Evolutionary conservation across 2,329 filamentous ascomycete species (phyloP), one percentile per base, ranked within the genome.

Genomic region (Chrysosporium queenslandicum): DNA sequence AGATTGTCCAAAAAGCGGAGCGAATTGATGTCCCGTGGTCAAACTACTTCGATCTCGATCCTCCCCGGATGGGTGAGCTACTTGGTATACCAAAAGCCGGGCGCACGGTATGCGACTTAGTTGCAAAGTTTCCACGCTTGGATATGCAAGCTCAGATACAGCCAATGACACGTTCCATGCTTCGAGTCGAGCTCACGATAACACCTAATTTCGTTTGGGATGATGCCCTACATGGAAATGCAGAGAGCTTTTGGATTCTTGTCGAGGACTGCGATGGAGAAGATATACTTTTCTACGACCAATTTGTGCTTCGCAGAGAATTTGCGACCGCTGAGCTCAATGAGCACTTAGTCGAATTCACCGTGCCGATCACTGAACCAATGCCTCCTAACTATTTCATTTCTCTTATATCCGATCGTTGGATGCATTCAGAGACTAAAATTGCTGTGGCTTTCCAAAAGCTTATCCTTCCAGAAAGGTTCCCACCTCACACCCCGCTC

Each of bases 341-440:
- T 58, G 91, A 97, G 71, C 92, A 98, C 68, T 71, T 96, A 9
- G 85, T 98, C 25, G 92, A 98, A 60, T 92, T 98, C 61, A 97
- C 91, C 0, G 91, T 97, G 2, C 87, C 92, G 0, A 94, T 98
- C 59, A 90, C 88, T 0, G 92, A 98, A 60, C 94, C 94, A 0
- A 94, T 97, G 86, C 92, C 92, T 12, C 92, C 94, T 0, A 94
- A 98, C 68, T 98, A 98, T 73, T 98, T 98, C 71, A 88, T 98
- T 62, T 92, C 89, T 0, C 80, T 98, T 36, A 73, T 96, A 18
- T 97, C 91, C 2, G 92, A 98, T 68, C 79, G 92, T 60, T 98
- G 92, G 92, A 96, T 98, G 88, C 88, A 95, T 66, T 88, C 91
- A 0, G 90, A 98, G 71, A 95, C 90, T 1, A 89, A 90, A 65